Base-by-base conservation (phyloP, 2,329 filamentous ascomycete species). In the Diplodia corticola region DNA sequence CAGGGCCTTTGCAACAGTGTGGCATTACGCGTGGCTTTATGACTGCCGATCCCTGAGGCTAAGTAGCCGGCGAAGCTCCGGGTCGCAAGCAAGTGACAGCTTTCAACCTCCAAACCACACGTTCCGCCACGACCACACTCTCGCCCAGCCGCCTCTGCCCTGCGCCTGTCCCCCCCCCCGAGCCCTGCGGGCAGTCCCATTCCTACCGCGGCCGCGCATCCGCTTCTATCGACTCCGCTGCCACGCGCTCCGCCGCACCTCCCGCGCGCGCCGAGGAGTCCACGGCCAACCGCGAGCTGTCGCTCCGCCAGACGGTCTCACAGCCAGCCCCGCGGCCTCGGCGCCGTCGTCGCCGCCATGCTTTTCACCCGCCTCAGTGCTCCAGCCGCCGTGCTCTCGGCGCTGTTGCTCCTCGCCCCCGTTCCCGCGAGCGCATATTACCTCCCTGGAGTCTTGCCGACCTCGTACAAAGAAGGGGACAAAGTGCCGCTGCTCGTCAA, bases 401-500 rank as follows among this genome's bases (percentile, higher is more conserved):
- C 84, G 20, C 69, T 78, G 22, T 68, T 79, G 49, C 71, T 75
- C 65, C 68, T 79, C 68, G 75, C 72, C 15, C 74, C 78, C 20
- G 67, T 70, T 12, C 73, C 74, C 30, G 69, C 74, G 5, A 72
- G 88, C 2, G 92, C 92, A 65, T 99, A 98, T 82, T 99, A 99
- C 81, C 91, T 99, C 48, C 95, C 94, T 44, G 95, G 95, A 71
- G 93, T 97, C 72, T 93, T 94, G 70, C 95, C 95, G 24, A 96
- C 92, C 50, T 94, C 94, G 66, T 99, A 99, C 83, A 88, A 91
- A 73, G 81, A 83, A 63, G 91, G 88, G 75, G 91, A 95, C 72
- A 81, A 81, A 28, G 95, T 99, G 26, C 92, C 93, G 26, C 86
- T 99, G 57, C 89, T 91, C 74, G 95, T 99, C 78, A 99, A 99